A percentile compares a stretch with the other conserved stretches of the same genome.
phyloP scores from a whole-genome alignment of 805 yeast genomes.

The Saccharomycopsis fermentans region DNA sequence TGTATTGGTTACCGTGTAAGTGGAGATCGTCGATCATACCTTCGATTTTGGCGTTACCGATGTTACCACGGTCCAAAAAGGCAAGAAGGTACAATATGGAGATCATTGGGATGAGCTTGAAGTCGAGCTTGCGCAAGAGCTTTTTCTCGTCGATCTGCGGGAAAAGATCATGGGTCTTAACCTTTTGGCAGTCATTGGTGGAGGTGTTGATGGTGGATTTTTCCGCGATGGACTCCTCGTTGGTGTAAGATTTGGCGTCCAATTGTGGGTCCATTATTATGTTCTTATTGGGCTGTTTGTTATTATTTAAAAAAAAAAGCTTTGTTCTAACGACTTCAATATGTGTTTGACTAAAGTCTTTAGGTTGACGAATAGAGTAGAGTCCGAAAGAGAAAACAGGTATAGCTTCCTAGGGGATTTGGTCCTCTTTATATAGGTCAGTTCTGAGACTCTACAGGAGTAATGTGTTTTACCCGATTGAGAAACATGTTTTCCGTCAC shows the following conservation, averaged over 20 bases:
- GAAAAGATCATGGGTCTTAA: constrained; percentile 7
- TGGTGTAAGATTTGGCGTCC: not conserved
- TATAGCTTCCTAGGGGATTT: too few species aligned
- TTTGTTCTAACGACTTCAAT: too few species aligned
- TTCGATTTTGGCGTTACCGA: constrained; percentile 45
- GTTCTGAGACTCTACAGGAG: not conserved
- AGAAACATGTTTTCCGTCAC: too few species aligned
- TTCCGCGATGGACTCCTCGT: constrained; percentile 3
- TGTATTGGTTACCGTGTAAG: constrained; percentile 33
- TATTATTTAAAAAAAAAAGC: too few species aligned
- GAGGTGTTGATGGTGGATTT: constrained; percentile 2
- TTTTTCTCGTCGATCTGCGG: constrained; percentile 18
- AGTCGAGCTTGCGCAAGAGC: constrained; percentile 31
- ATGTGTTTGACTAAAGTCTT: too few species aligned
- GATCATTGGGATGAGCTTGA: constrained; percentile 34
- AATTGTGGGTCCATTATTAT: too few species aligned
- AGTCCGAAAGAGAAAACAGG: too few species aligned
- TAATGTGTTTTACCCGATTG: too few species aligned
- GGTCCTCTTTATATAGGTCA: not conserved
- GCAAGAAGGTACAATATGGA: constrained; percentile 38
- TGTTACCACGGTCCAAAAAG: constrained; percentile 42
- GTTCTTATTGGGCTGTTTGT: too few species aligned
- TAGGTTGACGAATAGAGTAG: too few species aligned
- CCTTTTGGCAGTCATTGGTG: not conserved
- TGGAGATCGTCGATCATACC: constrained; percentile 36